Evolutionary conservation across 805 yeast genomes (phyloP).

Genomic region (Pichia phayaonensis): DNA sequence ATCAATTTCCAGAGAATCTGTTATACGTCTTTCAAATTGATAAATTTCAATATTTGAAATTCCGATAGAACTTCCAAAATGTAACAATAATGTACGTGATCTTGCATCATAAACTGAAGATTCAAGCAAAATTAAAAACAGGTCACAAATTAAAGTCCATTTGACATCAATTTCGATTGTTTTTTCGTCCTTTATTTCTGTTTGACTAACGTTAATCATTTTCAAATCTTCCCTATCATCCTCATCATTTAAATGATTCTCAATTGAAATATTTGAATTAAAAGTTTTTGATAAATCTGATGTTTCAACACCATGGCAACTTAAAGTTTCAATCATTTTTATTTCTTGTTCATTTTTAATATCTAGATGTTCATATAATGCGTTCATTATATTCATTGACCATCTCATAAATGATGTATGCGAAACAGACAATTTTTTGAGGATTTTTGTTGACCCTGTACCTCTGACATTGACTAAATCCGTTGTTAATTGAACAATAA

Average conservation of each 20-base stretch:
- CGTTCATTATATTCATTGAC: conserved; percentile 65
- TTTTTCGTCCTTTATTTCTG: conserved; percentile 21
- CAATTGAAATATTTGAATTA: conserved; percentile 33
- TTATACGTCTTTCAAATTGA: conserved; percentile 85
- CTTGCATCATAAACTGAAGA: conserved; percentile 87
- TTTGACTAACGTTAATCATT: conserved; percentile 19
- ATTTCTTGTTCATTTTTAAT: conserved; percentile 61
- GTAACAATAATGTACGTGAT: conserved; percentile 68
- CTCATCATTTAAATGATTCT: conserved; percentile 38
- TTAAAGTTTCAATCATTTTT: conserved; percentile 77
- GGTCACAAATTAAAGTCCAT: conserved; percentile 92
- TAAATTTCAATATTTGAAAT: conserved; percentile 60
- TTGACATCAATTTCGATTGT: conserved; percentile 63
- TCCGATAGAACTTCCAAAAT: conserved; percentile 56
- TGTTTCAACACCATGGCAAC: conserved; percentile 75
- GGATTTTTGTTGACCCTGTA: conserved; percentile 43
- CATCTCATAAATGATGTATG: conserved; percentile 80
- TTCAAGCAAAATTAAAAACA: conserved; percentile 69
- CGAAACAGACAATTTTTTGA: conserved; percentile 53
- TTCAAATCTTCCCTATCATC: conserved; percentile 9
- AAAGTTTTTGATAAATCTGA: conserved; percentile 62
- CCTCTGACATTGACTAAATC: conserved; percentile 58
- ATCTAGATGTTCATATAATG: conserved; percentile 77
- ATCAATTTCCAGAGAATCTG: conserved; percentile 81
- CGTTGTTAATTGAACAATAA: conserved; percentile 74